These are phyloP conservation scores for Crucibulum laeve DNA, from an alignment of 768 basidiomycete genomes.

Conservation along the genomic window DNA sequence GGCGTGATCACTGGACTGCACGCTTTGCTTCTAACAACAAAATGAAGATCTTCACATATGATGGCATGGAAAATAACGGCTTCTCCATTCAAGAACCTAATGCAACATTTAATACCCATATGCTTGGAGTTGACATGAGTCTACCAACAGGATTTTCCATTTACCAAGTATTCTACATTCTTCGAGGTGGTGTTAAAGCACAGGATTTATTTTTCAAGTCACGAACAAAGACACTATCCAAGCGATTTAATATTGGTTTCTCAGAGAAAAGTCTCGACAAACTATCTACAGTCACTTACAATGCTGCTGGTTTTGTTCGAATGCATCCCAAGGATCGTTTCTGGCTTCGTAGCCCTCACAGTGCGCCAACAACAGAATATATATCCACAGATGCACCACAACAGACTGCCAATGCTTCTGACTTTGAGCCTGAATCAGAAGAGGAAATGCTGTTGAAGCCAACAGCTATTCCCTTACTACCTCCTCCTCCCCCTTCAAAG, in stretches of 20 bases:
- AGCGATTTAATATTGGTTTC: slow-evolving; percentile 5
- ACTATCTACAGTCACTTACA: slow-evolving; percentile 4
- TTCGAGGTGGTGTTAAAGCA: slow-evolving; percentile 11
- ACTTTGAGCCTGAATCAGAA: slow-evolving; percentile 5
- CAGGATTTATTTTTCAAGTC: slow-evolving; percentile 12
- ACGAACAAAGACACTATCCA: background rate
- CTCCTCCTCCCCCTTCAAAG: background rate
- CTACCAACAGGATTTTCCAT: slow-evolving; percentile 10
- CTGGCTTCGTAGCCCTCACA: slow-evolving; percentile 10
- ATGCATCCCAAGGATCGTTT: slow-evolving; percentile 6
- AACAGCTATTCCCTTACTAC: background rate
- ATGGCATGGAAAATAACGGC: slow-evolving; percentile 13
- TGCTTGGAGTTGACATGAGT: slow-evolving; percentile 7
- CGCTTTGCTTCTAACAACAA: slow-evolving; percentile 10
- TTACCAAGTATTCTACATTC: slow-evolving; percentile 13
- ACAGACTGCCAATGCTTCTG: background rate
- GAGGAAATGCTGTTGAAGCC: background rate
- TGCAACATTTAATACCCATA: slow-evolving; percentile 5
- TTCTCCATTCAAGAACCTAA: slow-evolving; percentile 5
- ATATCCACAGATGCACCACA: slow-evolving; percentile 1
- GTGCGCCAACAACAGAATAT: slow-evolving; percentile 9
- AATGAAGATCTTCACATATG: slow-evolving; percentile 15
- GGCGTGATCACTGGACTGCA: slow-evolving; percentile 16
- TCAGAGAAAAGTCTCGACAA: slow-evolving; percentile 1
- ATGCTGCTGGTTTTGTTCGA: background rate